Percentiles rank a stretch among this genome's conserved stretches.
Conservation (phyloP, 176 grass and related monocot genomes). For the Rhynchospora breviuscula region DNA sequence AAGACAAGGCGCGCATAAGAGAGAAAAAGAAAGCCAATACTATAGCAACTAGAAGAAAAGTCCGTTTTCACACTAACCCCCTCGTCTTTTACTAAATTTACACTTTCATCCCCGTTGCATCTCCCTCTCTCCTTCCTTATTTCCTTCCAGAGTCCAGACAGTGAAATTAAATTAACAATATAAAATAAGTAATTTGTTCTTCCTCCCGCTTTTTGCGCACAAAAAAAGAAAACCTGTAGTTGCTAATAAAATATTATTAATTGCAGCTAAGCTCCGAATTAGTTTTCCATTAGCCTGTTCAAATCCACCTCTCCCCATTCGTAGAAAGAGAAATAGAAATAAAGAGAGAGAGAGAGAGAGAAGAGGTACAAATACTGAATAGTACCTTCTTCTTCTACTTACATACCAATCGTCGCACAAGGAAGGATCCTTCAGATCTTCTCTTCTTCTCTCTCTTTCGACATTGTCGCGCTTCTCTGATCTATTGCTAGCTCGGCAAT, state of each 20-base stretch:
- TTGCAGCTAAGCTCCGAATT: constrained; percentile 4
- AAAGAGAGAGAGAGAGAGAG: constrained; percentile 16
- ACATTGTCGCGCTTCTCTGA: constrained; percentile 9
- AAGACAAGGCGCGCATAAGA: background rate
- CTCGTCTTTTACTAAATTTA: background rate
- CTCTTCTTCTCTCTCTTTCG: background rate
- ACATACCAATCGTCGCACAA: background rate
- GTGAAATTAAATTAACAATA: constrained; percentile 5
- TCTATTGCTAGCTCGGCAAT: constrained; percentile 15
- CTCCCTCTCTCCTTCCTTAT: background rate
- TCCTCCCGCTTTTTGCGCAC: constrained; percentile 11
- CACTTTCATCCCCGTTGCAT: background rate
- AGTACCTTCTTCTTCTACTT: background rate
- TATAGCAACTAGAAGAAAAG: background rate
- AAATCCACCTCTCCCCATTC: constrained; percentile 11
- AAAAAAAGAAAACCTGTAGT: constrained; percentile 18
- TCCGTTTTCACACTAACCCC: background rate
- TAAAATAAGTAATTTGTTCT: background rate
- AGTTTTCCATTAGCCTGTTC: constrained; percentile 11
- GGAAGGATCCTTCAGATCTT: constrained; percentile 15
- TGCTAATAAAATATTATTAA: constrained; percentile 10
- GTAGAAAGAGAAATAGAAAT: background rate
- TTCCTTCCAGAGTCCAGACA: background rate
- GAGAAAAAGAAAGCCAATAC: background rate
- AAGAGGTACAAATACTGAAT: background rate